Base-by-base conservation (phyloP, 2,329 filamentous ascomycete genomes). In the Verticillium longisporum region DNA sequence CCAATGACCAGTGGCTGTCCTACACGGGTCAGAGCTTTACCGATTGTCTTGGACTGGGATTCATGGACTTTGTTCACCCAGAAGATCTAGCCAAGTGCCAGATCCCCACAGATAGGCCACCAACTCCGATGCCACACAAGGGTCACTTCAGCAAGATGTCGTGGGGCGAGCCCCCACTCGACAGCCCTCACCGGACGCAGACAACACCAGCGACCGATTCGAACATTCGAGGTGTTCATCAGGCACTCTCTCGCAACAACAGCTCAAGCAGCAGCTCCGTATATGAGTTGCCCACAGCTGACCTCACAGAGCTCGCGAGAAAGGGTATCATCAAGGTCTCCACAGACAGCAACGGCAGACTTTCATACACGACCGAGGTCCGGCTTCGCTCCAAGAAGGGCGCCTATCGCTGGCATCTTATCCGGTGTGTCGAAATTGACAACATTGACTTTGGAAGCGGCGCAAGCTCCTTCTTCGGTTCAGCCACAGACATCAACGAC, bases 401-500 rank as follows among this genome's bases (percentile, higher is more conserved):
- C 57, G 91, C 96, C 62, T 98, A 95, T 73, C 85, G 94, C 59
- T 99, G 95, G 95, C 94, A 98, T 75, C 83, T 99, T 56, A 91
- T 99, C 61, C 88, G 94, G 58, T 88, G 91, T 62, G 91, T 97
- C 26, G 87, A 96, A 66, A 91, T 97, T 61, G 89, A 87, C 76
- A 92, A 84, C 67, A 91, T 87, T 71, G 90, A 83, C 73, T 92
- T 88, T 72, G 90, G 83, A 60, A 89, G 82, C 65, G 89, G 90
- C 13, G 89, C 90, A 66, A 94, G 92, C 68, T 96, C 92, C 1
- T 99, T 94, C 85, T 98, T 98, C 71, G 94, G 95, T 31, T 97
- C 95, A 6, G 96, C 94, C 66, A 98, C 95, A 2, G 95, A 99
- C 71, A 99, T 99, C 73, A 97, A 98, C 70, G 93, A 97, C 69